A percentile compares a stretch with the other conserved stretches of the same genome.
phyloP scores from a whole-genome alignment of 352 stramenopile genomes.

The Aphanomyces invadans region DNA sequence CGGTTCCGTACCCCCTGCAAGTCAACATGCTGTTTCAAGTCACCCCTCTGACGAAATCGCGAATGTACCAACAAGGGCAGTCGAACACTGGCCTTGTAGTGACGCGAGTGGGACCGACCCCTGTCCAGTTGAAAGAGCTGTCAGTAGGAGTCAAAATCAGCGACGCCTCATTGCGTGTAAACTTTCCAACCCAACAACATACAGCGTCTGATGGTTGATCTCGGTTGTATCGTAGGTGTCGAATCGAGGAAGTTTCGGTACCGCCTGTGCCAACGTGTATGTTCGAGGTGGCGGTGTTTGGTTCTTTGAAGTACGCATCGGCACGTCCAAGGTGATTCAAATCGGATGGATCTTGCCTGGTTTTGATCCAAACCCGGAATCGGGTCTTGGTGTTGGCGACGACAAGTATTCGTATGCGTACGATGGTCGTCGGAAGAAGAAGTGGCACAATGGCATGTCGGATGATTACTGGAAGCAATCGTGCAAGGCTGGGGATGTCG shows the following conservation, averaged over 20 bases:
- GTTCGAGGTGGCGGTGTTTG: conserved; percentile 17
- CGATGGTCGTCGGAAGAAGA: conserved; percentile 24
- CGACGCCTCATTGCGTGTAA: conserved; percentile 11
- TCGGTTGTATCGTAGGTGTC: conserved; percentile 19
- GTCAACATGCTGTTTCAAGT: neutral
- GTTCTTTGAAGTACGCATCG: conserved; percentile 24
- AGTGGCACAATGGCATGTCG: conserved; percentile 16
- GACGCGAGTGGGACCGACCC: neutral
- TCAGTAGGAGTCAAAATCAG: conserved; percentile 25
- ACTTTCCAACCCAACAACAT: neutral
- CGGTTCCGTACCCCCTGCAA: neutral
- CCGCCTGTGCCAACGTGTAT: conserved; percentile 21
- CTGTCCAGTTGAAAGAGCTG: conserved; percentile 15
- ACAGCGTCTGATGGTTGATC: too few relatives aligned
- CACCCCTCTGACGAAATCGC: neutral
- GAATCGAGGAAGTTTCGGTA: conserved; percentile 24
- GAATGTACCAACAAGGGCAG: neutral
- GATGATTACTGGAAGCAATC: conserved; percentile 25
- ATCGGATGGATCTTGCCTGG: conserved; percentile 22
- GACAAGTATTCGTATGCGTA: conserved; percentile 21
- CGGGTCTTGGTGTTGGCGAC: conserved; percentile 17
- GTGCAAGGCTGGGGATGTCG: conserved; percentile 21
- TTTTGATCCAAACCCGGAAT: conserved; percentile 23
- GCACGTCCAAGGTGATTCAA: conserved; percentile 24
- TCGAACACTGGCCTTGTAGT: conserved; percentile 3